Base-by-base conservation (phyloP, 2,329 filamentous ascomycete genomes). In the Penicillium expansum region DNA sequence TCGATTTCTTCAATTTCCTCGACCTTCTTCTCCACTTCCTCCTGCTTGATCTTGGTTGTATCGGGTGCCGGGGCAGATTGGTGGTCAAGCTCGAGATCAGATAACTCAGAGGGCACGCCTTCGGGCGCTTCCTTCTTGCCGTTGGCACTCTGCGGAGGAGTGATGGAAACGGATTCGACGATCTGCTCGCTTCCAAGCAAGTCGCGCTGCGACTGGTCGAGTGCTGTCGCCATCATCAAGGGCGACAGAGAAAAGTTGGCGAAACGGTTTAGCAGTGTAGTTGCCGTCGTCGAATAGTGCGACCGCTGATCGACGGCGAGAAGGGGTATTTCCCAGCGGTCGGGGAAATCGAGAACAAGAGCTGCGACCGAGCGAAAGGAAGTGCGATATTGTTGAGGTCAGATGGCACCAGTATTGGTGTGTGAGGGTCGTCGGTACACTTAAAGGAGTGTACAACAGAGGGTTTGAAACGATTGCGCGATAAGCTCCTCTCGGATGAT, bases 1-100 rank as follows among this genome's bases (percentile, higher is more conserved):
- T 87, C 80, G 53, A 96, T 83, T 52, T 94, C 90, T 64, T 89
- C 89, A 65, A 90, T 87, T 64, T 91, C 87, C 50, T 89, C 89
- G 3, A 20, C 16, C n/a, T 49, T 24, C 66, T 90, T 87, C 65
- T 91, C 88, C 45, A 85, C 83, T 54, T 82, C 79, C 39, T 67
- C 64, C 13, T 54, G 52, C 38, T 66, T 63, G 22, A 80, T 77
- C 16, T 69, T 68, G 10, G 57, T 56, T n/a, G 66, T 65, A 37
- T 69, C 65, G 38, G 65, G 64, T 13, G 59, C 59, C 30, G 67
- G 61, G 2, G 66, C 52, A 43, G 62, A 57, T 52, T 69, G 69
- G 29, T 66, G 61, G 57, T 76, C 74, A 47, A 74, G 62, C 53
- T 76, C 75, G n/a, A 77, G 69, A 53, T 78, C 76, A 20, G 72